phyloP scores from a whole-genome alignment of 805 yeast species.

The Danielia reshetovae region DNA sequence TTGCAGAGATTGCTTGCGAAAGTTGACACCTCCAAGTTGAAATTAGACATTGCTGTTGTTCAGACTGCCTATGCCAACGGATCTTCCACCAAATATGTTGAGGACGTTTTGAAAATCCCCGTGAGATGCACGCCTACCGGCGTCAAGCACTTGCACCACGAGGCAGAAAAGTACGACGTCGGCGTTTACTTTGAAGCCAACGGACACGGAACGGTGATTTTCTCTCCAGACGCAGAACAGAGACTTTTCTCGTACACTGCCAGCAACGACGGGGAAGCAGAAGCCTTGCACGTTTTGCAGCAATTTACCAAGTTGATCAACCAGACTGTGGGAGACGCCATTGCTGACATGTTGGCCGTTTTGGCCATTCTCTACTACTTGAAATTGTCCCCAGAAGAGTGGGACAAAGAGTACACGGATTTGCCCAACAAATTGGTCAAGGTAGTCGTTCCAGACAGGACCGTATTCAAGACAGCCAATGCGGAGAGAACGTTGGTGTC shows the following conservation, averaged over 20 bases:
- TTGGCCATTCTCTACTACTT: slow-evolving; percentile 58
- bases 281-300: slow-evolving; percentile 52
- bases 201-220: slow-evolving; percentile 97
- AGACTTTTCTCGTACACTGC: slow-evolving; percentile 32
- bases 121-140: slow-evolving; percentile 93
- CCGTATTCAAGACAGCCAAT: slow-evolving; percentile 74
- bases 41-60: slow-evolving; percentile 67
- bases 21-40: slow-evolving; percentile 42
- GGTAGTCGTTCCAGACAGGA: slow-evolving; percentile 79
- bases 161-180: slow-evolving; percentile 76
- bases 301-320: slow-evolving; percentile 72
- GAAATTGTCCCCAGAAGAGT: slow-evolving; percentile 55
- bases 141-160: slow-evolving; percentile 94
- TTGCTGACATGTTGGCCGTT: slow-evolving; percentile 84
- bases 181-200: slow-evolving; percentile 98
- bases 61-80: slow-evolving; percentile 99
- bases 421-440: slow-evolving; percentile 83
- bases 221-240: slow-evolving; percentile 49
- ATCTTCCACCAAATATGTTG: slow-evolving; percentile 71
- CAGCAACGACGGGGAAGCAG: slow-evolving; percentile 35
- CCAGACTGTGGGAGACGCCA: slow-evolving; percentile 98
- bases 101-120: slow-evolving; percentile 60
- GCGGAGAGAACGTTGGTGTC: slow-evolving; percentile 80
- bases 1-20: slow-evolving; percentile 50
- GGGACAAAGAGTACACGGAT: slow-evolving; percentile 78